Conservation (phyloP, 768 basidiomycete genomes). For the Strobilomyces confusus region DNA sequence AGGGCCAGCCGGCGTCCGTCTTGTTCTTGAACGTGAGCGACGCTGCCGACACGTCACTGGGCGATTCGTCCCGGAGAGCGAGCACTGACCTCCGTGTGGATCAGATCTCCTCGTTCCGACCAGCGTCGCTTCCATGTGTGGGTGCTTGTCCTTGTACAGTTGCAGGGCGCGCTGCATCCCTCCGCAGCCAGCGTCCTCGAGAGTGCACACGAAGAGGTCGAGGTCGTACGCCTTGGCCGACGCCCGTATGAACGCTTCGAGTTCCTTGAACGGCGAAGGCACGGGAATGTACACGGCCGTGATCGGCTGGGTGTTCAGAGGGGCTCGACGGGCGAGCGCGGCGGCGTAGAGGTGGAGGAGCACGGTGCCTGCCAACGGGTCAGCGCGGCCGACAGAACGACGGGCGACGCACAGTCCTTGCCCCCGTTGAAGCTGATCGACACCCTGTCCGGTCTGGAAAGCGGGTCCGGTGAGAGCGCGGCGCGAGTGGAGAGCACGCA, state of each 20-base stretch:
- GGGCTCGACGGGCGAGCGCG: conserved; percentile 48
- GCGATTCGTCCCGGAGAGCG: not conserved
- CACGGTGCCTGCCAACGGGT: conserved; percentile 70
- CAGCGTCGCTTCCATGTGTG: conserved; percentile 72
- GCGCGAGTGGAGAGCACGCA: conserved; percentile 38
- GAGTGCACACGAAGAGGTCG: conserved; percentile 51
- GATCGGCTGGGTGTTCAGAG: conserved; percentile 42
- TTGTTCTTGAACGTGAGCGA: conserved; percentile 67
- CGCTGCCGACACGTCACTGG: conserved; percentile 40
- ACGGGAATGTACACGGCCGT: conserved; percentile 85
- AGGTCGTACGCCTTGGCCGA: conserved; percentile 63
- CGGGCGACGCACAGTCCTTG: conserved; percentile 80
- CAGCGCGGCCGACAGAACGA: not conserved
- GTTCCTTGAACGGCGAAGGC: conserved; percentile 77
- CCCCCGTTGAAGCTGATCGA: conserved; percentile 98
- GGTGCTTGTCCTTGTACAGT: conserved; percentile 63
- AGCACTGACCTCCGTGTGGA: conserved; percentile 85
- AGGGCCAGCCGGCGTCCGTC: conserved; percentile 74
- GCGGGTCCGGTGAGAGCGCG: conserved; percentile 6
- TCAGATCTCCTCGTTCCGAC: conserved; percentile 88
- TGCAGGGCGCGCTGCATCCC: conserved; percentile 79
- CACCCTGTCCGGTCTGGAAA: conserved; percentile 56
- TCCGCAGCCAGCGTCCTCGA: conserved; percentile 40
- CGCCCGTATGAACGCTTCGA: conserved; percentile 80
- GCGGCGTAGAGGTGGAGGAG: conserved; percentile 85